A percentile compares a stretch with the other conserved stretches of the same genome.
phyloP scores from a whole-genome alignment of 23 red algal species.

The Cyanidiococcus yangmingshanensis region DNA sequence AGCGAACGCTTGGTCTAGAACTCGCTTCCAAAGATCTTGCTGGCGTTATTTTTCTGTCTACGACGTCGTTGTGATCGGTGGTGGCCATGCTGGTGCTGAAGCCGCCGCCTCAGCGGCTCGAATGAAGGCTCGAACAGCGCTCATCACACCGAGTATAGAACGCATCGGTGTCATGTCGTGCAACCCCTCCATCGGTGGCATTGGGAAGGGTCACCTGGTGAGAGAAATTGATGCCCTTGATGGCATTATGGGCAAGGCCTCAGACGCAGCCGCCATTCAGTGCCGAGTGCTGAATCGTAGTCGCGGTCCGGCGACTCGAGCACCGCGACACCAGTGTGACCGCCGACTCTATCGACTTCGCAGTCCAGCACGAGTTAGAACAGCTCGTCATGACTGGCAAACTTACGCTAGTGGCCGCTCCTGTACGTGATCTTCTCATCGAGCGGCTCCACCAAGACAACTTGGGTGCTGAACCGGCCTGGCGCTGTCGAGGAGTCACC shows the following conservation, averaged over 20 bases:
- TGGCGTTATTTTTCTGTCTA: background rate
- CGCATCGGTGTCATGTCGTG: constrained; percentile 52
- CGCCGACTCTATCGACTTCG: constrained; percentile 34
- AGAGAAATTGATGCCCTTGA: constrained; percentile 64
- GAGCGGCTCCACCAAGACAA: background rate
- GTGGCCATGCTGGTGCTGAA: constrained; percentile 54
- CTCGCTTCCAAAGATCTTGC: background rate
- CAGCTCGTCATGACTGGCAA: constrained; percentile 5
- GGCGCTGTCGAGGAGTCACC: constrained; percentile 9
- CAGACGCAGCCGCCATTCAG: constrained; percentile 45
- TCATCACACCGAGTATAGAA: constrained; percentile 34
- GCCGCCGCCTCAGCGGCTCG: constrained; percentile 51
- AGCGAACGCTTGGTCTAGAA: no score
- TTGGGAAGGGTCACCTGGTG: constrained; percentile 67
- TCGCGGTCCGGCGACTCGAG: constrained; percentile 41
- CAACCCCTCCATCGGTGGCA: constrained; percentile 57
- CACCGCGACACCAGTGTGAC: constrained; percentile 49
- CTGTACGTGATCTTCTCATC: constrained; percentile 8
- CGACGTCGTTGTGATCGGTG: constrained; percentile 56
- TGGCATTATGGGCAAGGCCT: constrained; percentile 44
- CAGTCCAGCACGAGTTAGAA: constrained; percentile 30
- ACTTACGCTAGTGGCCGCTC: background rate
- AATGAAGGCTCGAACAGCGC: constrained; percentile 37
- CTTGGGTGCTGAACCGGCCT: constrained; percentile 26
- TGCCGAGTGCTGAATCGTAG: constrained; percentile 41